phyloP scores from a whole-genome alignment of 2,329 filamentous ascomycete species.

The Apiospora kogelbergensis region DNA sequence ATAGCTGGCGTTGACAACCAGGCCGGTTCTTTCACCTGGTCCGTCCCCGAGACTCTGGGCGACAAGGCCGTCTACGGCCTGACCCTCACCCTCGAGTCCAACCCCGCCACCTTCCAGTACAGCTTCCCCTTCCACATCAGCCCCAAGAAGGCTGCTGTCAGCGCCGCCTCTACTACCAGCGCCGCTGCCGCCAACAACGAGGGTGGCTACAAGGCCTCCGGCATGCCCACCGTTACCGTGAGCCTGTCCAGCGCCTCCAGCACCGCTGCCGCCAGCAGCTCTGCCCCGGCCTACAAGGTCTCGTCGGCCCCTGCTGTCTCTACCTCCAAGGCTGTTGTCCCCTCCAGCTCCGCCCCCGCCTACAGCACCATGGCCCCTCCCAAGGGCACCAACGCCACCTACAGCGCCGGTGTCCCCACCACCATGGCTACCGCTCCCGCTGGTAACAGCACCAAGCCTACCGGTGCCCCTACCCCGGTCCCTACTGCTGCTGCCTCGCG shows the following conservation, averaged over 20 bases:
- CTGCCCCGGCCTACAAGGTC: neutral
- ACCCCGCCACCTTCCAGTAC: constrained; percentile 57
- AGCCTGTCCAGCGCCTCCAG: constrained; percentile 21
- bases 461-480: constrained; percentile 21
- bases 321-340: constrained; percentile 19
- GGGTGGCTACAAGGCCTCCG: neutral
- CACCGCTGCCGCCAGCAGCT: constrained; percentile 20
- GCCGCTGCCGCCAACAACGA: constrained; percentile 8
- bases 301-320: neutral
- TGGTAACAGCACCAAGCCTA: constrained; percentile 18
- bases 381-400: constrained; percentile 29
- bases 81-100: constrained; percentile 49
- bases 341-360: constrained; percentile 17
- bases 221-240: constrained; percentile 11
- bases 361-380: constrained; percentile 28
- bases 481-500: constrained; percentile 30
- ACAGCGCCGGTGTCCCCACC: constrained; percentile 23
- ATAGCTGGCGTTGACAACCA: constrained; percentile 49
- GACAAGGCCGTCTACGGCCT: constrained; percentile 55
- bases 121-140: constrained; percentile 60
- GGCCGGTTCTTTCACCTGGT: constrained; percentile 49
- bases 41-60: constrained; percentile 45
- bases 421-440: constrained; percentile 23
- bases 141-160: constrained; percentile 26
- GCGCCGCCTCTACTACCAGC: constrained; percentile 10